Conservation (phyloP, 352 stramenopile genomes). For the Phytophthora syringae region DNA sequence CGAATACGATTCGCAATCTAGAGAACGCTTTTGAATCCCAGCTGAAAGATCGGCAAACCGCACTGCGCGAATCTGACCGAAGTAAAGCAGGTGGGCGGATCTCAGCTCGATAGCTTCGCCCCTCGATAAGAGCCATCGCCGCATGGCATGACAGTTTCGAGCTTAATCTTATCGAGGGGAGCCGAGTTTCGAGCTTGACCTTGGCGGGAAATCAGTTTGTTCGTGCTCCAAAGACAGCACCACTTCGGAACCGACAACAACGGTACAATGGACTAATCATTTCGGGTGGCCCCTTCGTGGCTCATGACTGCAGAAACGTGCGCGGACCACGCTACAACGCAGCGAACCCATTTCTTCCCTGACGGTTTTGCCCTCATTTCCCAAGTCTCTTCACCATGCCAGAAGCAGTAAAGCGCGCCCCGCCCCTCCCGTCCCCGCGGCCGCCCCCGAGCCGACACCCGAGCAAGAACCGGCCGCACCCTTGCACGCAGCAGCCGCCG, state of each 20-base stretch:
- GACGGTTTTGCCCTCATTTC: constrained; percentile 25
- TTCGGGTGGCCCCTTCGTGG: constrained; percentile 2
- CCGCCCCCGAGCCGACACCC: background rate
- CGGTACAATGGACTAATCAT: background rate
- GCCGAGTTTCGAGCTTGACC: too few species aligned
- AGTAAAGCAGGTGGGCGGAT: constrained; percentile 6
- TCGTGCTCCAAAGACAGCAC: constrained; percentile 7
- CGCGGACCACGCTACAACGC: constrained; percentile 2
- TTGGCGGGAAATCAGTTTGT: constrained; percentile 4
- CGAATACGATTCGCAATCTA: too few species aligned
- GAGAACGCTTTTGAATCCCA: too few species aligned
- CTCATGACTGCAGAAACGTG: constrained; percentile 5
- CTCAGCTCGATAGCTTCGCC: too few species aligned
- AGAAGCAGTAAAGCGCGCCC: too few species aligned
- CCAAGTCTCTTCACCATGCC: too few species aligned
- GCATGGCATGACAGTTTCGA: background rate
- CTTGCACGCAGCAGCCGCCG: background rate
- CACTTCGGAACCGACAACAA: background rate
- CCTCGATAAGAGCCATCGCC: too few species aligned
- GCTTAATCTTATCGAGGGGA: too few species aligned
- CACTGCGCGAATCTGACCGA: constrained; percentile 6
- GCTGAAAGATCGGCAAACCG: background rate
- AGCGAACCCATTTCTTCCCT: constrained; percentile 27
- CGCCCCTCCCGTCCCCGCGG: constrained; percentile 18
- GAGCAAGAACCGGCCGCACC: constrained; percentile 6